Base-by-base conservation (phyloP, 164 flowering plant genomes). In the grape (Vitis vinifera) region DNA sequence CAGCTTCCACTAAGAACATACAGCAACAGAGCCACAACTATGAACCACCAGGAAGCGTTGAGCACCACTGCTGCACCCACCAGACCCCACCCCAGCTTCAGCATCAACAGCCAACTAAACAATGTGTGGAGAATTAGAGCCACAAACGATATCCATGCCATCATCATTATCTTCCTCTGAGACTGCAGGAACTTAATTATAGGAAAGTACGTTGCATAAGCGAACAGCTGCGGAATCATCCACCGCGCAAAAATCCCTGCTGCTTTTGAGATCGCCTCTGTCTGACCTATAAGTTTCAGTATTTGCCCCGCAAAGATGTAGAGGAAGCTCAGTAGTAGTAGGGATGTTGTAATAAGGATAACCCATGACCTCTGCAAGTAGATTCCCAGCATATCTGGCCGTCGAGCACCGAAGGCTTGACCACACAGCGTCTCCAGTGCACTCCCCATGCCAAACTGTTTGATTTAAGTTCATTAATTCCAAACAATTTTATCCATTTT, bases 361-460 rank as follows among this genome's bases (percentile, higher is more conserved):
- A 93, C 81, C 98, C 94, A 93, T 17, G 96, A 89, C 66, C 94
- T 73, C 65, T 93, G 98, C 93, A 91, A 78, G 76, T 93, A 93
- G 16, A 93, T 66, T 14, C 98, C 97, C 0, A 91, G 77, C 94
- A 91, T 88, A 30, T 86, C 88, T 0, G 79, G 7, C 71, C 86
- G 83, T 12, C 91, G 88, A 1, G 97, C 98, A 9, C 98, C 98
- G 47, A 16, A 84, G 2, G 98, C 97, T 77, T 89, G 94, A 16
- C 98, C 98, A 65, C 98, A 93, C 10, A 89, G 76, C 10, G 98
- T 93, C 75, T 91, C 98, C 47, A 93, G 73, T 0, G 97, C 97
- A 62, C 97, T 93, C 56, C 94, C 91, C 95, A 93, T 88, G 3
- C 98, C 98, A 47, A 88, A 71, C 96, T 92, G 79, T 23, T 23